Evolutionary conservation across 2,329 filamentous ascomycete genomes (phyloP).

Genomic region (Alternaria consortialis): DNA sequence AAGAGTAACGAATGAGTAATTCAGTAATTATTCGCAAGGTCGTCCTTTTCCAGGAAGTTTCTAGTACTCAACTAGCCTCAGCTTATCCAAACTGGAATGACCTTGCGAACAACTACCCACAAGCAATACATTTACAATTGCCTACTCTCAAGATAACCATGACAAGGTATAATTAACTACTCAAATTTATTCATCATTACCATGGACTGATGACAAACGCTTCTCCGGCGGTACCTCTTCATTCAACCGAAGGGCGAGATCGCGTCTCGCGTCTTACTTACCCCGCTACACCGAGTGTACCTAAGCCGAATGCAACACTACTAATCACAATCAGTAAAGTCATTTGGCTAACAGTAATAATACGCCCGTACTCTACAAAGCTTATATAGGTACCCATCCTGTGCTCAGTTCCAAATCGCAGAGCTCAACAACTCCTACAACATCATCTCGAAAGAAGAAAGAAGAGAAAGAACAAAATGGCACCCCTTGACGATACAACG

Average conservation of each 20-base stretch:
- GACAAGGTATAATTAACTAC: not conserved
- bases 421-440: too few species aligned
- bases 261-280: not conserved
- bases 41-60: not conserved
- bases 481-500: constrained; percentile 26
- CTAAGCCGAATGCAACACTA: not conserved
- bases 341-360: not conserved
- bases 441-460: too few species aligned
- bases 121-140: not conserved
- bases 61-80: not conserved
- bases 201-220: not conserved
- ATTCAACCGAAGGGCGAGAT: not conserved
- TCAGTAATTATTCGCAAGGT: not conserved
- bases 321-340: not conserved
- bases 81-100: not conserved
- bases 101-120: not conserved
- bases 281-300: not conserved
- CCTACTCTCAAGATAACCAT: not conserved
- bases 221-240: not conserved
- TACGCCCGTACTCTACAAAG: too few species aligned
- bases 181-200: not conserved
- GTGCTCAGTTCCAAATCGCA: too few species aligned
- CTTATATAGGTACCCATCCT: too few species aligned
- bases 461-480: not conserved
- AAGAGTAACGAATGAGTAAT: not conserved